These are phyloP conservation scores for Epichloe coenophiala DNA, from an alignment of 2,329 filamentous ascomycete species.

Conservation along the genomic window DNA sequence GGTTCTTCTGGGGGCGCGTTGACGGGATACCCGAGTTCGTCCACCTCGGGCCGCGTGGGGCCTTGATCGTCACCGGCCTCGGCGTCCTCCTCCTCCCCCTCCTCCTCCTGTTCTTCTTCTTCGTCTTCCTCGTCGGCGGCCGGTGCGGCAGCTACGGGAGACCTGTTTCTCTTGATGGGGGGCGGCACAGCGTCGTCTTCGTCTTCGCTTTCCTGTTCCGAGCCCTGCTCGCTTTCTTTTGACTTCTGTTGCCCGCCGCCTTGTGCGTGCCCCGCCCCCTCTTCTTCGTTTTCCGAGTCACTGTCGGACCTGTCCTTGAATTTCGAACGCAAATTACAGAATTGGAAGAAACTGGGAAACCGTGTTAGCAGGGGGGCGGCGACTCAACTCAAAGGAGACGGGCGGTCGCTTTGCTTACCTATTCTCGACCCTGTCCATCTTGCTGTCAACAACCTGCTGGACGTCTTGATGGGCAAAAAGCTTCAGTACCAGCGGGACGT, in stretches of 20 bases:
- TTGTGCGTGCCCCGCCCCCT: conserved; percentile 14
- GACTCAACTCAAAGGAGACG: not conserved
- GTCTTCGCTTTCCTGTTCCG: conserved; percentile 46
- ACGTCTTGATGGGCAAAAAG: conserved; percentile 90
- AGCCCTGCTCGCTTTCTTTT: conserved; percentile 13
- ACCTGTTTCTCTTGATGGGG: conserved; percentile 58
- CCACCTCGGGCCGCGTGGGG: conserved; percentile 47
- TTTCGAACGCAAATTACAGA: conserved; percentile 61
- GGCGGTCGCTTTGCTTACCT: conserved; percentile 39
- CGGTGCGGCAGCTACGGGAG: conserved; percentile 24
- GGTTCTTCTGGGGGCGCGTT: conserved; percentile 57
- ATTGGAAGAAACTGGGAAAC: conserved; percentile 65
- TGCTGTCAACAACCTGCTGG: conserved; percentile 76
- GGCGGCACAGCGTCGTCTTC: conserved; percentile 79
- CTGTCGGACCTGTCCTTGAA: conserved; percentile 22
- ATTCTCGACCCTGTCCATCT: conserved; percentile 67
- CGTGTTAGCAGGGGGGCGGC: not conserved
- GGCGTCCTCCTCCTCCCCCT: conserved; percentile 12
- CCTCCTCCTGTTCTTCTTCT: conserved; percentile 12
- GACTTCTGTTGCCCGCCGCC: conserved; percentile 20
- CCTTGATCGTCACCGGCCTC: conserved; percentile 20
- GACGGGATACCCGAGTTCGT: conserved; percentile 76
- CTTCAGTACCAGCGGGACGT: conserved; percentile 82
- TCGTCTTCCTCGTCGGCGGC: conserved; percentile 7
- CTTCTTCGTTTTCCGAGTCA: conserved; percentile 15